Base-by-base conservation (phyloP, 1,284 basidiomycete species). In the Ustilago shanxiensis region DNA sequence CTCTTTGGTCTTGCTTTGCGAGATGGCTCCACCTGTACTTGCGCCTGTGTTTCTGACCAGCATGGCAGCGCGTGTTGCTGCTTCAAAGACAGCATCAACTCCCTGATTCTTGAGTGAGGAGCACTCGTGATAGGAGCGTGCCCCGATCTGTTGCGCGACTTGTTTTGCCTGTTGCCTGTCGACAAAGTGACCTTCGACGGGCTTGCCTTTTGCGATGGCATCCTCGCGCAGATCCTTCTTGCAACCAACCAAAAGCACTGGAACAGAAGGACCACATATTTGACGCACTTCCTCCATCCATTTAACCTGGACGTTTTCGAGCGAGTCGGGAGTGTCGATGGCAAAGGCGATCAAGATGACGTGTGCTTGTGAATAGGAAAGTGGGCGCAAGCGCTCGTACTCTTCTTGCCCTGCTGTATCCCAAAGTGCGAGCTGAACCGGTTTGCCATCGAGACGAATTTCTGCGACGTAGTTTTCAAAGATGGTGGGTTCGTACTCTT, bases 391-490 rank as follows among this genome's bases (percentile, higher is more conserved):
- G 74, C 94, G 92, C 92, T 95, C 94, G 86, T 95, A 95, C 87
- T 95, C 94, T 88, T 95, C 94, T 88, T 95, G 93, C 44, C 93
- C 94, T 81, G 95, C 95, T 66, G 95, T 98, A 89, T 98, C 95
- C 95, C 95, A 98, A 39, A 98, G 88, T 45, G 95, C 95, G 63
- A 98, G 88, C 86, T 98, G 95, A 24, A 98, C 93, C 47, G 95
- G 93, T 87, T 98, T 98, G 77, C 95, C 95, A 87, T 99, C 96
- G 62, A 98, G 89, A 81, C 95, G 90, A 84, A 99, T 97, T 88
- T 98, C 96, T 52, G 96, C 95, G 70, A 98, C 95, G 87, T 98
- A 99, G 87, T 98, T 99, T 88, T 97, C 95, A 84, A 97, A 97
- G 62, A 97, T 95, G 70, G 83, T 76, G 16, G 73, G 73, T 18